Evolutionary conservation across 108 stramenopile species (phyloP).

Genomic region (Cyclotella distinguenda): DNA sequence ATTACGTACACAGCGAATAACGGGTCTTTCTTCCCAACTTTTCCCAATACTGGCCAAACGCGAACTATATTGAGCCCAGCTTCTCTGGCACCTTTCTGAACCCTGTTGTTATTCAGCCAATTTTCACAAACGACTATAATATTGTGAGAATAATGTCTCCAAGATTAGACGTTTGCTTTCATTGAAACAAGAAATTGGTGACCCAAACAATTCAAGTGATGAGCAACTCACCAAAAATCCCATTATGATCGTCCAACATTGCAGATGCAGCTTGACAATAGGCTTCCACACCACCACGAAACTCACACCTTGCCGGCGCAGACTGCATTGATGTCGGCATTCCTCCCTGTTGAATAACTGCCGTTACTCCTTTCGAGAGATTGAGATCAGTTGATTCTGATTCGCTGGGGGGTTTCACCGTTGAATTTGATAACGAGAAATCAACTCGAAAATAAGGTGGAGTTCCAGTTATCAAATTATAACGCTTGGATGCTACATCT

Average conservation of each 20-base stretch:
- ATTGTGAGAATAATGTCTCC: too few species aligned
- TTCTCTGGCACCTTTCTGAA: constrained; percentile 36
- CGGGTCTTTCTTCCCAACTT: constrained; percentile 22
- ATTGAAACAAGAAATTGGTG: too few species aligned
- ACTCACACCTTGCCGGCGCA: constrained; percentile 72
- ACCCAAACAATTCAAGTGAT: too few species aligned
- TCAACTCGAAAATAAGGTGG: constrained; percentile 75
- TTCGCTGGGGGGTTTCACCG: too few species aligned
- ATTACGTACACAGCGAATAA: constrained; percentile 62
- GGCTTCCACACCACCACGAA: constrained; percentile 73
- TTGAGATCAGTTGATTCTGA: too few species aligned
- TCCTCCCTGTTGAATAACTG: constrained; percentile 59
- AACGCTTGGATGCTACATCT: constrained; percentile 26
- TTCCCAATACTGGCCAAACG: constrained; percentile 40
- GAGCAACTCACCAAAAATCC: too few species aligned
- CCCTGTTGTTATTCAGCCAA: constrained; percentile 61
- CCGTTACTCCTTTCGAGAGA: too few species aligned
- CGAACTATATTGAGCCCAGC: constrained; percentile 34
- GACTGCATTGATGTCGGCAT: constrained; percentile 66
- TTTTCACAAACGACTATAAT: constrained; percentile 71
- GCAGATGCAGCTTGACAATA: constrained; percentile 61
- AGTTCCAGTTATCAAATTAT: constrained; percentile 65
- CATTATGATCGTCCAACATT: constrained; percentile 25
- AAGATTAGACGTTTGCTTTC: too few species aligned
- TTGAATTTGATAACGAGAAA: constrained; percentile 21